Evolutionary conservation across 106 monocot genomes (phyloP), one percentile per base, ranked within the genome.

Genomic region (Hemerocallis citrina): DNA sequence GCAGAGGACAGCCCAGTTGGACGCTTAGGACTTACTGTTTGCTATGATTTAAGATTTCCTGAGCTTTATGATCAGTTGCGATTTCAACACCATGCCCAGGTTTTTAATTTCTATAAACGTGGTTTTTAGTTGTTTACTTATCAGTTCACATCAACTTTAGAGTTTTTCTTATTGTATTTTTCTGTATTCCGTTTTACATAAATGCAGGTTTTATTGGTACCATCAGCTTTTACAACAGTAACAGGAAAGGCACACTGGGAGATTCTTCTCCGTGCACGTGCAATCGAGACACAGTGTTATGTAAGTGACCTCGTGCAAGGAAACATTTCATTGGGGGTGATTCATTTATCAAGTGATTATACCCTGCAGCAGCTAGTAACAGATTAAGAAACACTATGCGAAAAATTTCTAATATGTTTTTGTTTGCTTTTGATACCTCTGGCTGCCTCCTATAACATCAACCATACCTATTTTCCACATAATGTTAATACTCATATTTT

Each of bases 181-280:
- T 49, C n/a, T 42, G n/a, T 17, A 9, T 15, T 65, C 60, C 21
- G n/a, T 72, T 10, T 22, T 71, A 24, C 15, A 41, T 24, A 20
- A 55, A 50, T 50, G 15, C 48, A 94, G 93, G 75, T 94, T 69
- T 72, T 94, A 67, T 68, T 94, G 73, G 94, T 89, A 44, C 94
- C 94, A 41, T 66, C 94, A 41, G 94, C 94, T 62, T 94, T 94
- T 68, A 94, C 94, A 4, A 89, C 75, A 43, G 71, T 86, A 59
- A 94, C 89, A 37, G 94, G 94, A 35, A 75, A 82, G 68, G 94
- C 94, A 46, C 94, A 89, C 36, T 94, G 94, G 94, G 94, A 94
- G 59, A 74, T 94, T 73, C 80, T 94, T 71, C 86, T 94, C 34
- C 85, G 94, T 54, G 77, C 89, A 57, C 85, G 94, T 7, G 94